Percentiles rank a stretch among this genome's conserved stretches.
Evolutionary conservation across 495 filamentous ascomycete genomes (phyloP).

Genomic region (Clavariopsis aquatica): DNA sequence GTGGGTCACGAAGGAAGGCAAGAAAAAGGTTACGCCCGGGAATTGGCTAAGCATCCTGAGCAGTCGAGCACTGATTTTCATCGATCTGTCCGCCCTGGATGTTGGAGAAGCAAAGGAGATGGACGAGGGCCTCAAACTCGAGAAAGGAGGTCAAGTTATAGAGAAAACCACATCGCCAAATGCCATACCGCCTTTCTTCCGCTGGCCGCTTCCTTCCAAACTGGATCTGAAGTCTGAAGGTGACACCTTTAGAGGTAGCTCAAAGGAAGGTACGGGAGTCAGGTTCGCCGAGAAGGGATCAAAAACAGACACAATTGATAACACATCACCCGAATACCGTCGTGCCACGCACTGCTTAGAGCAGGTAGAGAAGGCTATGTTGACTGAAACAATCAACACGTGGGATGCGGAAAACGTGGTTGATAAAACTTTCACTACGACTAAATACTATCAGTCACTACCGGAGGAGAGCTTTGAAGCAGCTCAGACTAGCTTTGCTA

Average conservation of each 20-base stretch:
- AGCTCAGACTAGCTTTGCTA: background rate
- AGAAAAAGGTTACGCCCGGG: conserved; percentile 11
- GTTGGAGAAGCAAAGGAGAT: background rate
- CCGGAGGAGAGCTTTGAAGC: conserved; percentile 7
- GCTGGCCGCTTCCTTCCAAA: conserved; percentile 10
- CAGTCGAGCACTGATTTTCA: conserved; percentile 9
- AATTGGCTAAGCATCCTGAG: conserved; percentile 27
- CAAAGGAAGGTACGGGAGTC: background rate
- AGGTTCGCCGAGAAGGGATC: background rate
- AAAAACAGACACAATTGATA: conserved; percentile 3
- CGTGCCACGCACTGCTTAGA: conserved; percentile 17
- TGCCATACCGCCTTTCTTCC: conserved; percentile 27
- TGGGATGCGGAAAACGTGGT: conserved; percentile 7
- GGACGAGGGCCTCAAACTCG: background rate
- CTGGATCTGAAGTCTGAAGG: background rate
- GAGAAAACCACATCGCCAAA: background rate
- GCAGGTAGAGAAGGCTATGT: conserved; percentile 16
- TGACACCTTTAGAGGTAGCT: background rate
- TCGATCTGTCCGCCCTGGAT: conserved; percentile 15
- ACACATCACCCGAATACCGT: conserved; percentile 5
- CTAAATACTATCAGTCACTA: conserved; percentile 25
- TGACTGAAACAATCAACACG: background rate
- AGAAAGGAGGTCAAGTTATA: background rate
- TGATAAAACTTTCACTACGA: conserved; percentile 18
- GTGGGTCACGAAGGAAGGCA: background rate